Evolutionary conservation across 139 green algal species (phyloP).

Genomic region (Micractinium sp.): DNA sequence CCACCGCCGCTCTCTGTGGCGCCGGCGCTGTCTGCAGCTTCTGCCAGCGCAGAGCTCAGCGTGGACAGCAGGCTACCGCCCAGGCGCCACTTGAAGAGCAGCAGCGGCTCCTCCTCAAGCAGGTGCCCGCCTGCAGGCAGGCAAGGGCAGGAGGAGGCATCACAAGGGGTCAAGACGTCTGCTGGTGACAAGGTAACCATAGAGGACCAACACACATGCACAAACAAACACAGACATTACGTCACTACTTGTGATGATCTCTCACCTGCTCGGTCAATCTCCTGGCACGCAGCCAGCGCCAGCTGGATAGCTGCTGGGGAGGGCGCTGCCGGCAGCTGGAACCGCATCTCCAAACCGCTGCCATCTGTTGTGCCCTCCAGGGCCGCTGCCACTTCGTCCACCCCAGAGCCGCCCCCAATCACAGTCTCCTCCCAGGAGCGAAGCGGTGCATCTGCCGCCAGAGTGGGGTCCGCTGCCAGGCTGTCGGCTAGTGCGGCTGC

Average conservation of each 20-base stretch:
- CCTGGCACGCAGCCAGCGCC: constrained; percentile 61
- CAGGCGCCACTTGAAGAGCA: constrained; percentile 82
- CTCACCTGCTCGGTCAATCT: constrained; percentile 66
- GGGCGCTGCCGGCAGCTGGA: constrained; percentile 79
- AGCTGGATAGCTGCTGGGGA: constrained; percentile 62
- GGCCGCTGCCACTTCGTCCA: constrained; percentile 32
- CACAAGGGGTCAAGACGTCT: neutral
- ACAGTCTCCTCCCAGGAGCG: constrained; percentile 74
- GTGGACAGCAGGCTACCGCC: constrained; percentile 40
- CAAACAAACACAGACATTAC: neutral
- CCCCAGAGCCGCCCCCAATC: constrained; percentile 13
- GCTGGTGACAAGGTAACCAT: too few species aligned
- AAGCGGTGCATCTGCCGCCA: constrained; percentile 52
- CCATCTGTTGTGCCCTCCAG: neutral
- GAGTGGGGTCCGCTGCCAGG: constrained; percentile 47
- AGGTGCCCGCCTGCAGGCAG: constrained; percentile 65
- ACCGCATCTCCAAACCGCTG: constrained; percentile 78
- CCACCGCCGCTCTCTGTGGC: neutral
- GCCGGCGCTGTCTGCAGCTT: neutral
- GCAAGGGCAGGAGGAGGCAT: neutral
- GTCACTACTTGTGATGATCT: neutral
- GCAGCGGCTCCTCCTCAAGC: constrained; percentile 63
- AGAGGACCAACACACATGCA: too few species aligned
- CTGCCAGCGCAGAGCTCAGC: constrained; percentile 29
- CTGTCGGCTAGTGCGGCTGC: neutral